Evolutionary conservation across 768 basidiomycete species (phyloP).

Genomic region (Boletus barrowsii): DNA sequence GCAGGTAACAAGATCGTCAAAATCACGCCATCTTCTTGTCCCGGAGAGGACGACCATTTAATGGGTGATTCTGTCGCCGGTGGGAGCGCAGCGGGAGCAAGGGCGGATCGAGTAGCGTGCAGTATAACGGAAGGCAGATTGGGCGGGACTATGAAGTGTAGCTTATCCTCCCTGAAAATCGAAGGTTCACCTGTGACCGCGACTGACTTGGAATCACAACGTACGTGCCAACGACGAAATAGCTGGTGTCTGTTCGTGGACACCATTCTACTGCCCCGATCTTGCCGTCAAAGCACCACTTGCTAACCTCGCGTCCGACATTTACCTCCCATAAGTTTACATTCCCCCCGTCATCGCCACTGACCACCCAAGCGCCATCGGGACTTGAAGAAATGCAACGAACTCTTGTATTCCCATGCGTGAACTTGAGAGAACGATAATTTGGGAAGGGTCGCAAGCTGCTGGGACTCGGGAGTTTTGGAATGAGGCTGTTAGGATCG

Average conservation of each 20-base stretch:
- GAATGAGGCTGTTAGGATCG: slow-evolving; percentile 87
- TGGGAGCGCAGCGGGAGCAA: slow-evolving; percentile 64
- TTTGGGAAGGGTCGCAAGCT: slow-evolving; percentile 94
- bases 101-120: slow-evolving; percentile 56
- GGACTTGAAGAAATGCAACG: slow-evolving; percentile 80
- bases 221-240: slow-evolving; percentile 78
- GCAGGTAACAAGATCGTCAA: slow-evolving; percentile 61
- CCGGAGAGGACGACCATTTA: slow-evolving; percentile 60
- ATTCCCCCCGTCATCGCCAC: slow-evolving; percentile 85
- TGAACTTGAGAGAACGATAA: slow-evolving; percentile 69
- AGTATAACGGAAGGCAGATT: slow-evolving; percentile 60
- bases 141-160: slow-evolving; percentile 81
- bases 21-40: slow-evolving; percentile 51
- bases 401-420: slow-evolving; percentile 64
- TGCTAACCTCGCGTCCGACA: slow-evolving; percentile 83
- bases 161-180: slow-evolving; percentile 65
- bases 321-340: slow-evolving; percentile 90
- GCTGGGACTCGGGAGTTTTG: slow-evolving; percentile 89
- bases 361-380: slow-evolving; percentile 87
- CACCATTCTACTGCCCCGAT: slow-evolving; percentile 92
- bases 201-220: slow-evolving; percentile 32
- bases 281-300: slow-evolving; percentile 79
- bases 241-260: slow-evolving; percentile 76
- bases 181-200: slow-evolving; percentile 7
- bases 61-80: slow-evolving; percentile 59